phyloP scores from a whole-genome alignment of 2,329 filamentous ascomycete genomes.

The Trichoderma sp. region DNA sequence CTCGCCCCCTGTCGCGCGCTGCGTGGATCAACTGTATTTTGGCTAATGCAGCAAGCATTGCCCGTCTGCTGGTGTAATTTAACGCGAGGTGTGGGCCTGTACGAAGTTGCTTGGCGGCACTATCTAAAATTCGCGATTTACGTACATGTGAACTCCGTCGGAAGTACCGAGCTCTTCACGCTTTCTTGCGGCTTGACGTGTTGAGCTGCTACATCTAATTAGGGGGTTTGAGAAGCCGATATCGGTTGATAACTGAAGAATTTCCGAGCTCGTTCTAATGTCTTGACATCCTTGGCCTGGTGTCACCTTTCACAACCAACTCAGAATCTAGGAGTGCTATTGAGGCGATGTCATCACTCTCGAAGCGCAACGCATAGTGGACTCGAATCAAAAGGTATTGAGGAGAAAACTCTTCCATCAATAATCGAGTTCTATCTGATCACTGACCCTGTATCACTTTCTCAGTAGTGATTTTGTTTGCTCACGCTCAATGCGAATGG shows the following conservation, averaged over 20 bases:
- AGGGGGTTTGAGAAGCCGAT: background rate
- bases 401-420: background rate
- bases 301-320: background rate
- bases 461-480: background rate
- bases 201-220: background rate
- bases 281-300: background rate
- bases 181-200: background rate
- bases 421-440: background rate
- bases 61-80: background rate
- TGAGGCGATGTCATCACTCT: background rate
- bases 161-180: background rate
- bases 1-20: background rate
- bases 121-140: background rate
- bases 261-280: background rate
- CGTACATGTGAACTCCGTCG: background rate
- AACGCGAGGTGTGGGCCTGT: background rate
- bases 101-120: background rate
- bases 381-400: background rate
- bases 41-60: background rate
- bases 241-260: background rate
- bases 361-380: background rate
- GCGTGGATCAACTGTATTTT: background rate
- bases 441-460: background rate
- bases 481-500: background rate
- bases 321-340: background rate